A percentile compares a stretch with the other conserved stretches of the same genome.
Conservation (phyloP, 163 green algal genomes). For the Scenedesmus sp. region DNA sequence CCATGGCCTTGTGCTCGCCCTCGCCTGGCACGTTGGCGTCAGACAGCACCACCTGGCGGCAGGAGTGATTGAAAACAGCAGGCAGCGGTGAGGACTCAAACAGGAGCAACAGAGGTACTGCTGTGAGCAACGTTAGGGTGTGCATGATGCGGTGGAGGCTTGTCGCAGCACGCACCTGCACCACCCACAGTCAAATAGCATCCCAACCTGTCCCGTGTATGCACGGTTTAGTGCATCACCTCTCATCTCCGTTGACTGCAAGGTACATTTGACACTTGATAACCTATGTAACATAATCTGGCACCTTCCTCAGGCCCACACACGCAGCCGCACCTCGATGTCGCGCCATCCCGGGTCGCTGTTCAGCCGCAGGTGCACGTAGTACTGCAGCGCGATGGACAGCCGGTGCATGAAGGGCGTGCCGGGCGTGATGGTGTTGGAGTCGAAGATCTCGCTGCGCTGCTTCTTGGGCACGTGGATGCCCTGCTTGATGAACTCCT, state of each 20-base stretch:
- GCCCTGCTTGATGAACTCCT: constrained; percentile 84
- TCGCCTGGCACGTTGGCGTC: constrained; percentile 91
- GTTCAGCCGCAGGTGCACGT: constrained; percentile 95
- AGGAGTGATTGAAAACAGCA: neutral
- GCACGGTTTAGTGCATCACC: no score
- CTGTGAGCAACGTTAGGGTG: neutral
- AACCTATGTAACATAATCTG: neutral
- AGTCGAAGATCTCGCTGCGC: constrained; percentile 88
- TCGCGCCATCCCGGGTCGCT: constrained; percentile 90
- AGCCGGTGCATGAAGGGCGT: constrained; percentile 96
- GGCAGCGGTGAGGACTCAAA: neutral
- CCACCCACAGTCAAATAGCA: no score
- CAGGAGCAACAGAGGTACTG: neutral
- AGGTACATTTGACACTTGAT: no score
- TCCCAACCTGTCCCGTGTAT: no score
- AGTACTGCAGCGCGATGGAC: constrained; percentile 96
- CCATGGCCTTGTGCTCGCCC: constrained; percentile 98
- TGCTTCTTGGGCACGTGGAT: constrained; percentile 79
- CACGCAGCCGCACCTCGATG: constrained; percentile 81
- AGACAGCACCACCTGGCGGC: constrained; percentile 89
- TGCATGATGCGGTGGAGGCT: no score
- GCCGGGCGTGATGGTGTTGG: constrained; percentile 96
- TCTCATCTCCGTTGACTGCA: no score
- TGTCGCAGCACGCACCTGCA: no score
- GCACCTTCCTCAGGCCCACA: neutral